phyloP scores from a whole-genome alignment of 2,329 filamentous ascomycete genomes.

The Fusarium hostae region DNA sequence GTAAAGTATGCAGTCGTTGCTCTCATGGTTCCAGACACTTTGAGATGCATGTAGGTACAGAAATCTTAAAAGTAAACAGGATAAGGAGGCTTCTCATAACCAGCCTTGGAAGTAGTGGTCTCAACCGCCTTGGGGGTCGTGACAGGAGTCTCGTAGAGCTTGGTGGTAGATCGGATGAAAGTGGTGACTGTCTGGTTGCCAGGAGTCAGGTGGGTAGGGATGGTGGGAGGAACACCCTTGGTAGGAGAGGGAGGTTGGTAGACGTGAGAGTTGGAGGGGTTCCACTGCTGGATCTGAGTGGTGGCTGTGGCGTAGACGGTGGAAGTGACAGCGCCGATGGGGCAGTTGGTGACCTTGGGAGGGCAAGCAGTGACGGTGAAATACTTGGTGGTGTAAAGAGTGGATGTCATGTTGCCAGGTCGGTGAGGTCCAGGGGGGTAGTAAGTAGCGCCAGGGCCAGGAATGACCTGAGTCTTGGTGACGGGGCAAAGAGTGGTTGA shows the following conservation, averaged over 20 bases:
- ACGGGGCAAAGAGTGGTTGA: conserved; percentile 31
- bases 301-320: conserved; percentile 30
- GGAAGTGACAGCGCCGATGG: conserved; percentile 10
- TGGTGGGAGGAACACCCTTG: neutral
- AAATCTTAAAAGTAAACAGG: conserved; percentile 15
- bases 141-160: conserved; percentile 19
- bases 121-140: neutral
- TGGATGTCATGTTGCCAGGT: conserved; percentile 19
- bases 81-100: conserved; percentile 13
- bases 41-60: conserved; percentile 10
- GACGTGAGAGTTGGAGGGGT: neutral
- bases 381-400: conserved; percentile 36
- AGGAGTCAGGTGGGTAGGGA: neutral
- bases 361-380: conserved; percentile 27
- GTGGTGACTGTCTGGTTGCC: conserved; percentile 15
- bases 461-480: conserved; percentile 18
- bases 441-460: neutral
- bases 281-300: conserved; percentile 16
- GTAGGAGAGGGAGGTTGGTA: conserved; percentile 7
- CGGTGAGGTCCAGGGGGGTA: neutral
- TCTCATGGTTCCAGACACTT: conserved; percentile 24
- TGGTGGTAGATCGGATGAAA: conserved; percentile 12
- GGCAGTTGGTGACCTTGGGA: conserved; percentile 15
- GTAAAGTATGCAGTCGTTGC: neutral
- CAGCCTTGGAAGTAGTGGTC: neutral